Evolutionary conservation across 768 basidiomycete genomes (phyloP), one percentile per base, ranked within the genome.

Genomic region (Hygrophoropsis aurantiaca): DNA sequence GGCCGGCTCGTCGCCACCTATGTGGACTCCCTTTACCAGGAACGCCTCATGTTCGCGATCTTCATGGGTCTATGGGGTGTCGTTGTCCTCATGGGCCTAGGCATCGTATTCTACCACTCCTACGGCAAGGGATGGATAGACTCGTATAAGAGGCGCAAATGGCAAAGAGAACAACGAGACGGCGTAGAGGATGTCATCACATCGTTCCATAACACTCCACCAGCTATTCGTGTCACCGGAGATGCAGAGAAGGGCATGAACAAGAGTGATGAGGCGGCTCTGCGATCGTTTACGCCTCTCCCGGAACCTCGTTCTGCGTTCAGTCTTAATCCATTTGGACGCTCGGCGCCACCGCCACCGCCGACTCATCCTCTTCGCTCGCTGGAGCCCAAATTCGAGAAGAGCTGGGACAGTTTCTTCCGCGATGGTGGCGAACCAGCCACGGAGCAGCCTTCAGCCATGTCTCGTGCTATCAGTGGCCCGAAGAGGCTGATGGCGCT

Each of bases 41-140:
- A 97, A 64, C 81, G 87, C 26, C 62, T 91, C 50, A 89, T 92
- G 75, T 97, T 95, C 61, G 64, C 65, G 2, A 74, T 94, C 53
- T 92, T 97, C 70, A 74, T 95, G 54, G 85, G 70, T 0, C 71
- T 97, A 2, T 98, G 94, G 93, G 78, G 70, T 15, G 33, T 91
- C 30, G 90, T 97, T 37, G 83, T 93, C 23, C 58, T 95, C 48
- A 87, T 94, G 78, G 94, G 80, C 11, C 59, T 91, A 23, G 60
- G 59, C 47, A 68, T 90, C 57, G 70, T 93, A 35, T 69, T 86
- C 40, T 91, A 87, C 87, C 78, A 90, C 59, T 76, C 85, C 3
- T 83, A 80, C 59, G 81, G 75, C 21, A 74, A 68, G 34, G 59
- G 61, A 7, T 69, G 68, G 64, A 48, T 78, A 23, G 78, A 82